Conservation (phyloP, 2,329 filamentous ascomycete genomes). For the Trichoderma breve region DNA sequence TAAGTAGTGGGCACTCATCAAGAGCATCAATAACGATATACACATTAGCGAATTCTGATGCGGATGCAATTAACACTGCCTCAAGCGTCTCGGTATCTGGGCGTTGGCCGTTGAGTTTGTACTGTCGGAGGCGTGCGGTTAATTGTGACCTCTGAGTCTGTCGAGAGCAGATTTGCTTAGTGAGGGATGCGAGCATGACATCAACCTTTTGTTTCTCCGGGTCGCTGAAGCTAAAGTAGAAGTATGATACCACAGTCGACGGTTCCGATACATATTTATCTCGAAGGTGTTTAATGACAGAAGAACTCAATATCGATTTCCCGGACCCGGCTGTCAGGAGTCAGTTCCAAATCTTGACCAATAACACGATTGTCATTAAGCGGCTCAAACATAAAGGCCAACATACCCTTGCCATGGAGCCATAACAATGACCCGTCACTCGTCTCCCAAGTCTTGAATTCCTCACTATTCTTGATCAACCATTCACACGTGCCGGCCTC, state of each 20-base stretch:
- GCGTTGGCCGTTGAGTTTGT: background rate
- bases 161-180: background rate
- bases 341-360: fast-evolving
- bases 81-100: background rate
- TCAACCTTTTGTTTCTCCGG: background rate
- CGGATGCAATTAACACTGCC: background rate
- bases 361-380: background rate
- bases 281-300: background rate
- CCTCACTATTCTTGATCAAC: background rate
- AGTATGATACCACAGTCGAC: background rate
- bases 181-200: background rate
- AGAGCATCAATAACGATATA: background rate
- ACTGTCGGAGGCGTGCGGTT: background rate
- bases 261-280: background rate
- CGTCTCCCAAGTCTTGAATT: background rate
- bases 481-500: background rate
- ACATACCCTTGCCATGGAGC: background rate
- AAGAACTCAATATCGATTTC: background rate
- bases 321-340: background rate
- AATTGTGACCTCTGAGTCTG: background rate
- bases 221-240: background rate
- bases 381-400: fast-evolving
- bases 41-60: background rate
- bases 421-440: background rate
- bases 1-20: background rate